These are phyloP conservation scores for Nannizziopsis barbatae DNA, from an alignment of 2,329 filamentous ascomycete species.

Conservation along the genomic window DNA sequence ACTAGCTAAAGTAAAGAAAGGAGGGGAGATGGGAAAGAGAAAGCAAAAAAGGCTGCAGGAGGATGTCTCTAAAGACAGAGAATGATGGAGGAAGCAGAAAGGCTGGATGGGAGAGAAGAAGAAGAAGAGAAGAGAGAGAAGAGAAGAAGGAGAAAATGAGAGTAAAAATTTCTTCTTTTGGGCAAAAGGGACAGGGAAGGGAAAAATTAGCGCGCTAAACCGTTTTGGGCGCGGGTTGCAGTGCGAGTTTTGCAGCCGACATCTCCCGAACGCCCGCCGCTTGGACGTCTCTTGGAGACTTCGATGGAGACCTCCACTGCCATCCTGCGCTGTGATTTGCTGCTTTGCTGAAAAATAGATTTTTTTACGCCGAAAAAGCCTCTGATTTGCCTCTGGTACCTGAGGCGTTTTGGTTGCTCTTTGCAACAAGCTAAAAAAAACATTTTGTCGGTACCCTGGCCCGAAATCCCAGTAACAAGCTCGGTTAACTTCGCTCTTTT, in stretches of 20 bases:
- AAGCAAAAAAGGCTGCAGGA: slow-evolving; percentile 18
- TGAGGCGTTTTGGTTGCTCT: not conserved
- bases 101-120: slow-evolving; percentile 22
- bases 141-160: slow-evolving; percentile 27
- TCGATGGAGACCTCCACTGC: not conserved
- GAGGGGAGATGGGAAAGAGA: slow-evolving; percentile 27
- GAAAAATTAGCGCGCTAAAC: slow-evolving; percentile 15
- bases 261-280: slow-evolving; percentile 14
- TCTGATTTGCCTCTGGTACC: slow-evolving; percentile 7
- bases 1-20: slow-evolving; percentile 25
- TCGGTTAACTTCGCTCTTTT: slow-evolving; percentile 9
- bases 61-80: slow-evolving; percentile 17
- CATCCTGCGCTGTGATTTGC: not conserved
- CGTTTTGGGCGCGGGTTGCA: slow-evolving; percentile 10
- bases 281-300: not conserved
- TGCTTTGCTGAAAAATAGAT: not conserved
- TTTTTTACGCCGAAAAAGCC: not conserved
- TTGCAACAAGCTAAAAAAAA: slow-evolving; percentile 1
- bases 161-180: slow-evolving; percentile 15
- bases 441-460: not conserved
- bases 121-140: slow-evolving; percentile 26
- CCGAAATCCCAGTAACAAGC: not conserved
- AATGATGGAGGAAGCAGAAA: slow-evolving; percentile 27
- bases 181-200: slow-evolving; percentile 6
- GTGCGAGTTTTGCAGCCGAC: slow-evolving; percentile 10